Conservation (phyloP, 805 yeast species). For the Wickerhamomyces hampshirensis region DNA sequence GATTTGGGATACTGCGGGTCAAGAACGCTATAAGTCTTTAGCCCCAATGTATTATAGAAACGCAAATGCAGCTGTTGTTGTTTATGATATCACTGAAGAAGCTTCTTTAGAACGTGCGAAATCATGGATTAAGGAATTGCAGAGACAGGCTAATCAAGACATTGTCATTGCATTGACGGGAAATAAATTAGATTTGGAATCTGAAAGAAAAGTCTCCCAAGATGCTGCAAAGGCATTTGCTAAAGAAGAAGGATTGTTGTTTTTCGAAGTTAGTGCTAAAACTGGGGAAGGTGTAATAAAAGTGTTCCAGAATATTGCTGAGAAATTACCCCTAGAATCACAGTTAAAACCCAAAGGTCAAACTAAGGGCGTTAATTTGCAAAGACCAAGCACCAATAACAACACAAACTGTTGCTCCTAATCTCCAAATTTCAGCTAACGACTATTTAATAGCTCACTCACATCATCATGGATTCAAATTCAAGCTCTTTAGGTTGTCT, state of each 20-base stretch:
- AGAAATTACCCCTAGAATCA: conserved; percentile 33
- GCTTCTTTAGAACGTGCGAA: conserved; percentile 64
- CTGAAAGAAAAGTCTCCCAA: conserved; percentile 39
- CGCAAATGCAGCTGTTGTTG: conserved; percentile 76
- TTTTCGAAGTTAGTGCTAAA: conserved; percentile 56
- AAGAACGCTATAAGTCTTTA: conserved; percentile 69
- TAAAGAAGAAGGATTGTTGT: conserved; percentile 43
- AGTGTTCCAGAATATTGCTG: conserved; percentile 46
- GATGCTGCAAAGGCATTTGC: conserved; percentile 52
- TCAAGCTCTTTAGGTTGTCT: too few species aligned
- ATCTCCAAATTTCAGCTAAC: neutral
- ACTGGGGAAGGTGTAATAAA: conserved; percentile 46
- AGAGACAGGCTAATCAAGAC: conserved; percentile 59
- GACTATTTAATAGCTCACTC: too few species aligned
- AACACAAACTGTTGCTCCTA: conserved; percentile 36
- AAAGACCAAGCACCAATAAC: conserved; percentile 41
- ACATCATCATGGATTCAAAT: too few species aligned
- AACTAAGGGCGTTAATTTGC: conserved; percentile 29
- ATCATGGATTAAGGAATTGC: conserved; percentile 73
- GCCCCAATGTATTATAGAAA: conserved; percentile 84
- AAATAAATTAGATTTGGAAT: conserved; percentile 62
- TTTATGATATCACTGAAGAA: conserved; percentile 67
- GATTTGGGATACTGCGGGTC: conserved; percentile 88
- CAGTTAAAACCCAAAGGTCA: conserved; percentile 20
- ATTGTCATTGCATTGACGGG: conserved; percentile 70